A percentile compares a stretch with the other conserved stretches of the same genome.
Evolutionary conservation across 192 early-diverging fungal species (phyloP).

Genomic region (Kappamyces sp.): DNA sequence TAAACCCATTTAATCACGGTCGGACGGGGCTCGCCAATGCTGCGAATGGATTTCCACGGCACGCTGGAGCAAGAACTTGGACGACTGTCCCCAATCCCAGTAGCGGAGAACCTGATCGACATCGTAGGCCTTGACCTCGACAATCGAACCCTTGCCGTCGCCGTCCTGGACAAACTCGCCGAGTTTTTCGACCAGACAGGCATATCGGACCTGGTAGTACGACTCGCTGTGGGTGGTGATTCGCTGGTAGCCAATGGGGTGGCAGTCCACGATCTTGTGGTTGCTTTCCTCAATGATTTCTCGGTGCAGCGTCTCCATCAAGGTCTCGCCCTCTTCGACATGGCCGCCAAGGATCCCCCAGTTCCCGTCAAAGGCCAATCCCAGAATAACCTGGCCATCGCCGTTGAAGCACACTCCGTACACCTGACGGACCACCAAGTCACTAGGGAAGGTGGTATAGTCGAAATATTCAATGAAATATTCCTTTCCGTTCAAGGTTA

Average conservation of each 20-base stretch:
- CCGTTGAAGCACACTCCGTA: neutral
- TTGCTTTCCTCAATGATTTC: constrained; percentile 1
- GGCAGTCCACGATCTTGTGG: neutral
- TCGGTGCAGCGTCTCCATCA: neutral
- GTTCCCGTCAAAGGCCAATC: neutral
- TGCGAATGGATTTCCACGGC: neutral
- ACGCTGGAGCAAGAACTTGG: neutral
- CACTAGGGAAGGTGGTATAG: neutral
- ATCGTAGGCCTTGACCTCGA: neutral
- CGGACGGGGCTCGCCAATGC: too few species aligned
- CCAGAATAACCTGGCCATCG: neutral
- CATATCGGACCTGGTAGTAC: neutral
- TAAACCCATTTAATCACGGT: too few species aligned
- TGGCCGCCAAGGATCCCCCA: neutral
- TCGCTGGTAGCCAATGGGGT: neutral
- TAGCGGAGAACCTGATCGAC: neutral
- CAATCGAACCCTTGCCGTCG: neutral
- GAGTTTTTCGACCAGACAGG: neutral
- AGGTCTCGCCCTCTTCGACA: neutral
- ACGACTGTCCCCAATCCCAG: neutral
- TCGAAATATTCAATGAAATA: neutral
- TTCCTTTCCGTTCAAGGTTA: neutral
- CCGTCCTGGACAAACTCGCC: neutral
- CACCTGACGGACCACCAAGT: neutral
- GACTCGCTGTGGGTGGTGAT: neutral